These are phyloP conservation scores for Naganishia kalamii DNA, from an alignment of 768 basidiomycete species.

Conservation along the genomic window DNA sequence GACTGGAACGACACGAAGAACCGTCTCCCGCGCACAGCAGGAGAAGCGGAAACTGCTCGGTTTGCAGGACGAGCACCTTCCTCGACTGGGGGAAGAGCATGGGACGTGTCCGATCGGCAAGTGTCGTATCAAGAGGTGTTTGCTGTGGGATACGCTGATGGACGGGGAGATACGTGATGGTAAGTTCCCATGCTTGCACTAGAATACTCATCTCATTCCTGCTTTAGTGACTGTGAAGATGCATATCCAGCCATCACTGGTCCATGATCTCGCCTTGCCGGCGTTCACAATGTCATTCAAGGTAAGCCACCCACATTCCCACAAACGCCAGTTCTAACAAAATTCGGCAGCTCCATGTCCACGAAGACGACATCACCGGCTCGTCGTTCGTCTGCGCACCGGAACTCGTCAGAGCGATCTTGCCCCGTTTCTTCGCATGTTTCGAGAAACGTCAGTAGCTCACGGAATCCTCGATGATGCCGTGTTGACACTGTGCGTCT, in stretches of 20 bases:
- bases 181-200: background rate
- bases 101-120: slow-evolving; percentile 12
- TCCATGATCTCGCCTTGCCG: background rate
- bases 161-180: slow-evolving; percentile 2
- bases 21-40: background rate
- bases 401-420: slow-evolving; percentile 24
- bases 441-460: slow-evolving; percentile 17
- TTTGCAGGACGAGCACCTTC: background rate
- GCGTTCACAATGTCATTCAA: slow-evolving; percentile 9
- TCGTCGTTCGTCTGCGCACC: slow-evolving; percentile 16
- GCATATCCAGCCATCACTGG: slow-evolving; percentile 14
- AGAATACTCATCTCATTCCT: background rate
- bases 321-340: background rate
- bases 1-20: background rate
- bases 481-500: background rate
- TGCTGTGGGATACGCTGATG: slow-evolving; percentile 18
- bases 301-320: background rate
- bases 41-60: background rate
- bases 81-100: slow-evolving; percentile 10
- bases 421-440: slow-evolving; percentile 15
- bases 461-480: background rate
- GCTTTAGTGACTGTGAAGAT: background rate
- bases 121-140: slow-evolving; percentile 17
- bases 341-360: slow-evolving; percentile 18
- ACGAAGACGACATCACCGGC: slow-evolving; percentile 17